A percentile compares a stretch with the other conserved stretches of the same genome.
Evolutionary conservation across 164 flowering plant species (phyloP).

Genomic region (Aristolochia californica): DNA sequence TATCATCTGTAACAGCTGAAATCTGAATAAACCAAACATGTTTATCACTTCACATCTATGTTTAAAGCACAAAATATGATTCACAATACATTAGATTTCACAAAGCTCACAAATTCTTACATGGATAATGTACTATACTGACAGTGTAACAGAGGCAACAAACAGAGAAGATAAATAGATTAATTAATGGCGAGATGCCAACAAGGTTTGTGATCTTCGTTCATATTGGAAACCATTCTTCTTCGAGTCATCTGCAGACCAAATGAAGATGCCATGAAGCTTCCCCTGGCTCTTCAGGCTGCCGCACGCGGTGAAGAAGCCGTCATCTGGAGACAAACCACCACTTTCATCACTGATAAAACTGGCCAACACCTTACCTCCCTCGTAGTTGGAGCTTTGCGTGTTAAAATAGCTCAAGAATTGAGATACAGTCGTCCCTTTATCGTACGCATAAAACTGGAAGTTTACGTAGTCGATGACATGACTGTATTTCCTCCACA

Average conservation of each 20-base stretch:
- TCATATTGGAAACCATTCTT: slow-evolving; percentile 29
- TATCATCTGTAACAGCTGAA: too few species aligned
- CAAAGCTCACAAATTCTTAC: too few species aligned
- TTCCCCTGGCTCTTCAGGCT: slow-evolving; percentile 23
- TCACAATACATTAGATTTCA: too few species aligned
- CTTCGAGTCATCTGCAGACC: slow-evolving; percentile 61
- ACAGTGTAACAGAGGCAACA: too few species aligned
- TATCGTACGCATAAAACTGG: slow-evolving; percentile 47
- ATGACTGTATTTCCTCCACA: slow-evolving; percentile 34
- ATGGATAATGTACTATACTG: too few species aligned
- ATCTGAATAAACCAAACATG: too few species aligned
- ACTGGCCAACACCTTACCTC: slow-evolving; percentile 40
- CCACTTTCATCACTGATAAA: slow-evolving; percentile 33
- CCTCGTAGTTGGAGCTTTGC: slow-evolving; percentile 30
- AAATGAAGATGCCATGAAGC: slow-evolving; percentile 43
- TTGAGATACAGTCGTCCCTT: slow-evolving; percentile 36
- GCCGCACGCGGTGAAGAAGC: slow-evolving; percentile 48
- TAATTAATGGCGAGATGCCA: slow-evolving; percentile 9
- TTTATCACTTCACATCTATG: too few species aligned
- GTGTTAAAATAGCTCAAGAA: slow-evolving; percentile 25
- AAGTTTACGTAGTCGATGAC: slow-evolving; percentile 49
- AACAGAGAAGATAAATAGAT: too few species aligned
- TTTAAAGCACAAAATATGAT: too few species aligned
- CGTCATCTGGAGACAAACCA: slow-evolving; percentile 32
- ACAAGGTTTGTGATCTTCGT: slow-evolving; percentile 31